Evolutionary conservation across 2,329 filamentous ascomycete genomes (phyloP).

Genomic region (Leptographium wingfieldii): DNA sequence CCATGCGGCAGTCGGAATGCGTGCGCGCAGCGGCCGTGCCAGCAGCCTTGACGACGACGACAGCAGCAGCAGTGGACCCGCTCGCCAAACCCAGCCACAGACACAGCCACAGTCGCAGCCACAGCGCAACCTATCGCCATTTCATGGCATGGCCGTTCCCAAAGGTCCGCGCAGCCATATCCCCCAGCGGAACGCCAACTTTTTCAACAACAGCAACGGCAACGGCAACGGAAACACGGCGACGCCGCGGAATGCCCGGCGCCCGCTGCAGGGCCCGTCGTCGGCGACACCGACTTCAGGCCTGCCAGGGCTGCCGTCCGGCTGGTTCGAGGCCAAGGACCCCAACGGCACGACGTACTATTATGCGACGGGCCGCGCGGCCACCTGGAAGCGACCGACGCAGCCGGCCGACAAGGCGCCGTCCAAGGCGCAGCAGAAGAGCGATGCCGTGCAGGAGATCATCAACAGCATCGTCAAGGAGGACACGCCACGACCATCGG

Average conservation of each 20-base stretch:
- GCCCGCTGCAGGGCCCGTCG: not conserved
- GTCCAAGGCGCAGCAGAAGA: conserved; percentile 48
- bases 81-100: not conserved
- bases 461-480: conserved; percentile 75
- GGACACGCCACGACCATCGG: conserved; percentile 30
- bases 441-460: conserved; percentile 69
- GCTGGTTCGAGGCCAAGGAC: conserved; percentile 72
- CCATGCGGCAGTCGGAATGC: conserved; percentile 36
- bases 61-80: not conserved
- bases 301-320: conserved; percentile 47
- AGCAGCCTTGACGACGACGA: conserved; percentile 18
- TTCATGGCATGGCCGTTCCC: conserved; percentile 38
- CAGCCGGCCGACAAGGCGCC: conserved; percentile 55
- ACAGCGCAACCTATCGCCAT: conserved; percentile 15
- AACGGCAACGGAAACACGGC: not conserved
- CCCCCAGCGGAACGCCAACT: conserved; percentile 38
- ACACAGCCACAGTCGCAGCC: not conserved
- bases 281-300: not conserved
- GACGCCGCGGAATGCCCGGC: conserved; percentile 37
- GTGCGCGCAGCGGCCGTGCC: conserved; percentile 30
- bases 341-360: conserved; percentile 66
- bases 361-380: conserved; percentile 65
- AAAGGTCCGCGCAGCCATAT: conserved; percentile 49
- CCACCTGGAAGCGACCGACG: conserved; percentile 72
- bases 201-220: conserved; percentile 23